Conservation (phyloP, 2,329 filamentous ascomycete genomes). For the Sporothrix mexicana region DNA sequence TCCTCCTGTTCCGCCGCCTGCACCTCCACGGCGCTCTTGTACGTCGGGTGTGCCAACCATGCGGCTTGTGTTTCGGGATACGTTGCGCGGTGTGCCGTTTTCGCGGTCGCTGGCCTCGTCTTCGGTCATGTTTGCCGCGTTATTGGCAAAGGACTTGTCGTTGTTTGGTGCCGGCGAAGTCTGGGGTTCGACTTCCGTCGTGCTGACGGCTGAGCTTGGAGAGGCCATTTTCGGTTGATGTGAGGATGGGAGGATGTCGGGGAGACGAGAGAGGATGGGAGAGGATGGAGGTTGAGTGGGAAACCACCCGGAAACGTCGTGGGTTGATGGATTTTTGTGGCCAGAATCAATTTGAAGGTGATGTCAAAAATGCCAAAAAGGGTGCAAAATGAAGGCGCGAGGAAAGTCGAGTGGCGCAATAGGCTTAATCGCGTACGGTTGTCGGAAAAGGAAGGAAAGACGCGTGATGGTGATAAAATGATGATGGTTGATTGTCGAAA, state of each 20-base stretch:
- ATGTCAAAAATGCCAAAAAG: conserved; percentile 6
- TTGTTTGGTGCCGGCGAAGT: conserved; percentile 52
- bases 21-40: background rate
- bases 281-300: background rate
- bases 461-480: background rate
- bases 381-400: background rate
- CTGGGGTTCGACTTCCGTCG: conserved; percentile 54
- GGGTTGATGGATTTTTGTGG: conserved; percentile 17
- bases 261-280: background rate
- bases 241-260: conserved; percentile 6
- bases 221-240: conserved; percentile 42
- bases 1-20: background rate
- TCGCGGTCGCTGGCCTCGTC: conserved; percentile 50
- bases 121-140: conserved; percentile 52
- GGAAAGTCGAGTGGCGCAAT: background rate
- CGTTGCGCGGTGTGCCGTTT: conserved; percentile 48
- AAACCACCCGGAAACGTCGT: background rate
- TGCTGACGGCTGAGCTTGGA: conserved; percentile 49
- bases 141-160: conserved; percentile 57
- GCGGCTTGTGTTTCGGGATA: conserved; percentile 42
- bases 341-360: conserved; percentile 6
- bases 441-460: conserved; percentile 17
- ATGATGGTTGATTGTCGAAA: background rate
- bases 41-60: conserved; percentile 51
- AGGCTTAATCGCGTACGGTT: background rate